phyloP scores from a whole-genome alignment of 805 yeast genomes.

The Blastobotrys attinorum region DNA sequence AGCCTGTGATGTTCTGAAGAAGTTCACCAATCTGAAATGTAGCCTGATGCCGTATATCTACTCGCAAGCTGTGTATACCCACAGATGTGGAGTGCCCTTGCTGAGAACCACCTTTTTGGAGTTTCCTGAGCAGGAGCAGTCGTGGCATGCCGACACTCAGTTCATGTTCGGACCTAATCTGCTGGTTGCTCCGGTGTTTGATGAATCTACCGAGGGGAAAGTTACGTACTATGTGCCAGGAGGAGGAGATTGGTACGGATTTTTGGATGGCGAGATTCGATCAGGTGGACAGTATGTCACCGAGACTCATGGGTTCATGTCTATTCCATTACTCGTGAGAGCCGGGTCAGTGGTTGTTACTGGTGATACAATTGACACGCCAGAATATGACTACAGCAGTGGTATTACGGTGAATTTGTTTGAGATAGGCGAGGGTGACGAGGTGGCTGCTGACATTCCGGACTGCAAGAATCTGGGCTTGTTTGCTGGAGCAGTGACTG shows the following conservation, averaged over 20 bases:
- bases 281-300: slow-evolving; percentile 23
- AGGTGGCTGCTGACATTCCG: slow-evolving; percentile 22
- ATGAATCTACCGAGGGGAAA: slow-evolving; percentile 21
- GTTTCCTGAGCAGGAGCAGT: slow-evolving; percentile 25
- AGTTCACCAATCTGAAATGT: slow-evolving; percentile 30
- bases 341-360: slow-evolving; percentile 24
- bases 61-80: slow-evolving; percentile 26
- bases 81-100: slow-evolving; percentile 26
- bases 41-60: slow-evolving; percentile 31
- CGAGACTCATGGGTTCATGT: slow-evolving; percentile 28
- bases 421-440: slow-evolving; percentile 15
- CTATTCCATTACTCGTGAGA: slow-evolving; percentile 29
- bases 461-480: slow-evolving; percentile 25
- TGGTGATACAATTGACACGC: slow-evolving; percentile 19
- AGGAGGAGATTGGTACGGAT: slow-evolving; percentile 33
- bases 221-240: slow-evolving; percentile 29
- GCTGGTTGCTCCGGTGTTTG: slow-evolving; percentile 32
- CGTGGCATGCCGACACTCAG: slow-evolving; percentile 29
- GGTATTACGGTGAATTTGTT: slow-evolving; percentile 27
- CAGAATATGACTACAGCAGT: slow-evolving; percentile 27
- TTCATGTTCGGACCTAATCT: slow-evolving; percentile 30
- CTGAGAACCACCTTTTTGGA: slow-evolving; percentile 31
- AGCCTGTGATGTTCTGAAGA: slow-evolving; percentile 27
- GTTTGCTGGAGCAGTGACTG: slow-evolving; percentile 18
- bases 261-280: slow-evolving; percentile 29